Evolutionary conservation across 495 filamentous ascomycete genomes (phyloP).

Genomic region (Aspergillus hancockii): DNA sequence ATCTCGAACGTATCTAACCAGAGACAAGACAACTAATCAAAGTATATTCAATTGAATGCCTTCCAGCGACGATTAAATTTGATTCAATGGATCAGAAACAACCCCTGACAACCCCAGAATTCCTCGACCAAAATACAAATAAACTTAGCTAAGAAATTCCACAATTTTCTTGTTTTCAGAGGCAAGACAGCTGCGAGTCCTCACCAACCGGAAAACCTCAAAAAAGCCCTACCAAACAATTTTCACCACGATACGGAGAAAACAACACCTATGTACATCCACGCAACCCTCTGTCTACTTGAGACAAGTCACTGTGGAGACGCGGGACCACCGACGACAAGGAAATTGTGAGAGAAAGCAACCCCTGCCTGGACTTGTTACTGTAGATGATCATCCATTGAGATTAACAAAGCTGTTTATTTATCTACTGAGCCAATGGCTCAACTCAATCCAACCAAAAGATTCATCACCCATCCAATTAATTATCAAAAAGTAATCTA

Average conservation of each 20-base stretch:
- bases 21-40: not conserved
- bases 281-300: constrained; percentile 10
- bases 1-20: not conserved
- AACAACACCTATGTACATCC: not conserved
- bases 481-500: not conserved
- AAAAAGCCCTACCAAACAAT: not conserved
- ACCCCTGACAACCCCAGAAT: not conserved
- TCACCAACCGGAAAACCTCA: not conserved
- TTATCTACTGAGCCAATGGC: not conserved
- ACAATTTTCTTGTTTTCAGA: not conserved
- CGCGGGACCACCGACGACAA: constrained; percentile 10
- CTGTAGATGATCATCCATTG: not conserved
- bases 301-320: constrained; percentile 16
- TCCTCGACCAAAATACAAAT: not conserved
- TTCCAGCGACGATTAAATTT: not conserved
- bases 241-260: not conserved
- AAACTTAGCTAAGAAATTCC: not conserved
- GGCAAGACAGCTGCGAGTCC: not conserved
- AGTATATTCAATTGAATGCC: not conserved
- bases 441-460: not conserved
- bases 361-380: not conserved
- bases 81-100: not conserved
- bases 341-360: not conserved
- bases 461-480: not conserved
- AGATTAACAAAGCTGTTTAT: not conserved